Evolutionary conservation across 2,329 filamentous ascomycete genomes (phyloP), one percentile per base, ranked within the genome.

Genomic region (Penicillium sp.): DNA sequence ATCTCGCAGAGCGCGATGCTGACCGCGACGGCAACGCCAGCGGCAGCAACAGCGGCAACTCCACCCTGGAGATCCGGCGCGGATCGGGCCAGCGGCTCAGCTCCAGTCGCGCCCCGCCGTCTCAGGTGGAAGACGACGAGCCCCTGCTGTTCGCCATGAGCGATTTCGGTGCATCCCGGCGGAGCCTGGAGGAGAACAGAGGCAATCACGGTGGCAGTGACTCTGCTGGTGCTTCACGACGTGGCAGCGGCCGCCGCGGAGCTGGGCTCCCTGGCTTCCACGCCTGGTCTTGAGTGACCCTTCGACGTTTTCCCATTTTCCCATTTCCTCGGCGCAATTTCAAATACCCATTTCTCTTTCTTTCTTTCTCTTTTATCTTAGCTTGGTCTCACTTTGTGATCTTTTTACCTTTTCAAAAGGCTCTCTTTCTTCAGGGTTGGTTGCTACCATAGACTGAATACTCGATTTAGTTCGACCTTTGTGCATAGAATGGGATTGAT

Each of bases 111-210:
- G 58, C 65, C 8, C 58, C 62, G 11, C 62, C 65, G 31, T 58
- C 63, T 3, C 68, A 69, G 36, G 46, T 62, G 14, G 74, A 76
- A 40, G 74, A 76, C 27, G 74, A 76, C 14, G 74, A 76, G 49
- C 73, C 73, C 8, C 58, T 76, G 7, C 61, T 76, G 4, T 76
- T 76, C 56, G 71, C 73, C 31, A 76, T 76, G 74, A 76, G 74
- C 50, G 74, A 76, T 46, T 74, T 76, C 48, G 71, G 72, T 8
- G 69, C 62, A 35, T 71, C 73, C 8, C 65, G 74, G 35, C 69
- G 74, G 45, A 76, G 74, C 49, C 57, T 75, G 22, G 74, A 76
- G 52, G 74, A 75, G 56, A 66, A 67, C 30, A 58, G 69, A 42
- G 63, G 66, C 24, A 69, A 64, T 43, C 66, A 68, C 48, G 63